Percentiles rank a stretch among this genome's conserved stretches.
phyloP scores from a whole-genome alignment of 129 eudicot genomes.

The Lactuca saligna region DNA sequence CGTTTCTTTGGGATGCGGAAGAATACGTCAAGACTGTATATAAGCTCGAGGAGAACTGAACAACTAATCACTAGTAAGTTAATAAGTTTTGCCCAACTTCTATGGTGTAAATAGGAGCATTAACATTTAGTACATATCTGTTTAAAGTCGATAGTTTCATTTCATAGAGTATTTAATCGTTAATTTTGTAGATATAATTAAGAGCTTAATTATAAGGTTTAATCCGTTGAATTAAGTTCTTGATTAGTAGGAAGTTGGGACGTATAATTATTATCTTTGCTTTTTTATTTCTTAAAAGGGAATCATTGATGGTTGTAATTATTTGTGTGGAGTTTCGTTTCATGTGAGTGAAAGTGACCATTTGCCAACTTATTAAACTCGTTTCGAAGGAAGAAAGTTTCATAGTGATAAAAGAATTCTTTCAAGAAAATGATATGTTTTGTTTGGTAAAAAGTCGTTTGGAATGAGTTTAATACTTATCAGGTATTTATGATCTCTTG shows the following conservation, averaged over 20 bases:
- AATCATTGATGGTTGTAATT: no score
- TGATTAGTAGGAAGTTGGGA: background rate
- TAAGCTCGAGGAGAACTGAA: constrained; percentile 64
- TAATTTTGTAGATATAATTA: background rate
- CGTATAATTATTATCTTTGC: background rate
- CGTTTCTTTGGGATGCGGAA: constrained; percentile 84
- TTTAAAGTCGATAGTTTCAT: background rate
- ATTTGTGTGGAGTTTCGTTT: background rate
- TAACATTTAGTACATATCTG: constrained; percentile 17
- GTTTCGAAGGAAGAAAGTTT: background rate
- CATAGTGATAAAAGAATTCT: background rate
- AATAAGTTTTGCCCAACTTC: constrained; percentile 11
- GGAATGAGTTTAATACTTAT: background rate
- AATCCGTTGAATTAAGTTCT: background rate
- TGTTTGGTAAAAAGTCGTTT: constrained; percentile 4
- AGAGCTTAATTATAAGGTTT: constrained; percentile 1
- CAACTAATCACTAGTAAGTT: constrained; percentile 23
- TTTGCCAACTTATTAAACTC: no score
- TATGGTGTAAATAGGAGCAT: constrained; percentile 20
- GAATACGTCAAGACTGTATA: constrained; percentile 60
- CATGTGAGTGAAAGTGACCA: background rate
- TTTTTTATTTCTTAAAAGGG: background rate
- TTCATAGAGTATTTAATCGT: background rate
- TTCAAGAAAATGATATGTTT: background rate
- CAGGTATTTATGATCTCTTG: background rate